Percentiles rank a stretch among this genome's conserved stretches.
These are phyloP conservation scores for Huntiella abstrusa DNA, from an alignment of 2,329 filamentous ascomycete species.

Conservation along the genomic window DNA sequence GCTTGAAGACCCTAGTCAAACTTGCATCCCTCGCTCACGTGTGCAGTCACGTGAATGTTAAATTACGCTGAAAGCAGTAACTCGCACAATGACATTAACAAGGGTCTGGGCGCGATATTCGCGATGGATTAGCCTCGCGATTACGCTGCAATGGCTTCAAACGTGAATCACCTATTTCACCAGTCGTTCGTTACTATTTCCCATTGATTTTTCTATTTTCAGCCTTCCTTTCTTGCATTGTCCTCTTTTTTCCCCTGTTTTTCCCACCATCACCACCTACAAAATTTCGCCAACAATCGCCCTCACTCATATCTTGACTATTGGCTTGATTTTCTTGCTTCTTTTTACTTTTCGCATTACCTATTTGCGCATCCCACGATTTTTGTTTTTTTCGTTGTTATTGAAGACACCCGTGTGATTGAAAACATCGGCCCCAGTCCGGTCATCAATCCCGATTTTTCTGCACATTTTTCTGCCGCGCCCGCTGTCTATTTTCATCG, in stretches of 20 bases:
- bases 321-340: too few species aligned
- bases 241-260: neutral
- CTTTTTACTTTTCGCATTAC: neutral
- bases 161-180: conserved; percentile 5
- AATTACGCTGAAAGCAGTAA: too few species aligned
- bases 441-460: neutral
- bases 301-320: too few species aligned
- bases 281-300: neutral
- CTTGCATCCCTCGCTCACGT: neutral
- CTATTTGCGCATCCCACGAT: neutral
- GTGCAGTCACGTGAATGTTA: neutral
- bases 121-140: conserved; percentile 11
- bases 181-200: neutral
- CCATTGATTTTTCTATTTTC: conserved; percentile 1
- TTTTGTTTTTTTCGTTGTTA: neutral
- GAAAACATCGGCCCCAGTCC: neutral
- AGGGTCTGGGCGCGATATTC: conserved; percentile 6
- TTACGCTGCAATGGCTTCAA: conserved; percentile 3
- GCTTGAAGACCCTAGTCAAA: too few species aligned
- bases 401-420: neutral
- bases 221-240: neutral
- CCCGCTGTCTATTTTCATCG: too few species aligned
- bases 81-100: neutral
- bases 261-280: neutral
- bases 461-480: neutral